Conservation (phyloP, 2,329 filamentous ascomycete genomes). For the Orbilia javanica region DNA sequence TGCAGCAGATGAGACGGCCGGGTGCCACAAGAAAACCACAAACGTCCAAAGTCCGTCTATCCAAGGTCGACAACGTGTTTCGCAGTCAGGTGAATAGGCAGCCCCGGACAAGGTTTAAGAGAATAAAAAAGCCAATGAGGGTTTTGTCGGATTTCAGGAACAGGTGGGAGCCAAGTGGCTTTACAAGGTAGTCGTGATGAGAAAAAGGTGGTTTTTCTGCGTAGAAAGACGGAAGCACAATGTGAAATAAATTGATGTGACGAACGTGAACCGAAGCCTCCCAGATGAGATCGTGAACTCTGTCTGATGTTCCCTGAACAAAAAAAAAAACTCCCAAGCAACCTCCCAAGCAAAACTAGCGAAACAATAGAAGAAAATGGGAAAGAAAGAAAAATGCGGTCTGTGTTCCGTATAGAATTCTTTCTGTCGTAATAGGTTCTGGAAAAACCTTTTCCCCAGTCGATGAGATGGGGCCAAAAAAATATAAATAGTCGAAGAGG, state of each 20-base stretch:
- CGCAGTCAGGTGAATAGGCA: conserved; percentile 48
- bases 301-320: not conserved
- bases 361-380: not conserved
- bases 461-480: conserved; percentile 34
- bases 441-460: conserved; percentile 24
- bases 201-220: conserved; percentile 31
- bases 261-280: conserved; percentile 2
- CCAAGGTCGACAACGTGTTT: conserved; percentile 37
- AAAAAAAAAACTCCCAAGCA: conserved; percentile 35
- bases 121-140: conserved; percentile 27
- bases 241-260: not conserved
- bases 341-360: conserved; percentile 38
- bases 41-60: conserved; percentile 21
- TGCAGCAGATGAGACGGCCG: conserved; percentile 47
- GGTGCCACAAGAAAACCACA: conserved; percentile 46
- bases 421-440: conserved; percentile 30
- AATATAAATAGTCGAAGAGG: conserved; percentile 26
- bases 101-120: conserved; percentile 21
- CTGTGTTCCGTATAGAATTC: conserved; percentile 6
- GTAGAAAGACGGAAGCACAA: conserved; percentile 45
- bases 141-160: not conserved
- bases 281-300: conserved; percentile 12
- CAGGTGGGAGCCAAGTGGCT: conserved; percentile 1
- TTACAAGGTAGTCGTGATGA: conserved; percentile 36
- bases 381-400: not conserved